phyloP scores from a whole-genome alignment of 257 asterid genomes.

The Fraxinus excelsior region DNA sequence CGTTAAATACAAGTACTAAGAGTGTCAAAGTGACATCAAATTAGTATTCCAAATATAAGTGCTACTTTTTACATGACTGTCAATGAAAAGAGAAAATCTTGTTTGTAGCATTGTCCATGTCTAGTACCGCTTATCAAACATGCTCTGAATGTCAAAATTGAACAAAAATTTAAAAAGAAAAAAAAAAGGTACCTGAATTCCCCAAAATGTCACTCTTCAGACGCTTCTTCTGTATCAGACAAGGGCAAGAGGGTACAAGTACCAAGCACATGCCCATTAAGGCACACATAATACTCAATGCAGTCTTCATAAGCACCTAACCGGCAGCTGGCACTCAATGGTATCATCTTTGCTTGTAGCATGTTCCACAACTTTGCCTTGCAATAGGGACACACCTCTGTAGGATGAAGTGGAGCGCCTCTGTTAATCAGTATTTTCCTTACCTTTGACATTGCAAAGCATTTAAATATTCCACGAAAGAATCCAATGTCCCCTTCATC shows the following conservation, averaged over 20 bases:
- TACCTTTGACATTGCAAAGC: conserved; percentile 71
- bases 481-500: conserved; percentile 95
- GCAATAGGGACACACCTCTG: conserved; percentile 89
- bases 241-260: conserved; percentile 86
- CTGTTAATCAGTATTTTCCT: conserved; percentile 69
- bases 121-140: neutral
- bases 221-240: conserved; percentile 86
- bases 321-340: conserved; percentile 91
- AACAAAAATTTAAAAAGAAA: neutral
- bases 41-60: neutral
- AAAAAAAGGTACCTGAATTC: conserved; percentile 36
- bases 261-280: conserved; percentile 92
- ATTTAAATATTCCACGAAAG: conserved; percentile 87
- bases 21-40: neutral
- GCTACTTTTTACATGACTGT: neutral
- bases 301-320: conserved; percentile 93
- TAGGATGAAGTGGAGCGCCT: conserved; percentile 73
- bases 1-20: neutral
- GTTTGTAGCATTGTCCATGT: neutral
- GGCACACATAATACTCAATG: conserved; percentile 89
- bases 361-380: conserved; percentile 96
- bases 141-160: neutral
- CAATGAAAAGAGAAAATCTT: neutral
- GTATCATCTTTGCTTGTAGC: conserved; percentile 83
- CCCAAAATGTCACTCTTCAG: conserved; percentile 54